A percentile compares a stretch with the other conserved stretches of the same genome.
Evolutionary conservation across 1,284 basidiomycete species (phyloP).

Genomic region (Pseudozyma sp.): DNA sequence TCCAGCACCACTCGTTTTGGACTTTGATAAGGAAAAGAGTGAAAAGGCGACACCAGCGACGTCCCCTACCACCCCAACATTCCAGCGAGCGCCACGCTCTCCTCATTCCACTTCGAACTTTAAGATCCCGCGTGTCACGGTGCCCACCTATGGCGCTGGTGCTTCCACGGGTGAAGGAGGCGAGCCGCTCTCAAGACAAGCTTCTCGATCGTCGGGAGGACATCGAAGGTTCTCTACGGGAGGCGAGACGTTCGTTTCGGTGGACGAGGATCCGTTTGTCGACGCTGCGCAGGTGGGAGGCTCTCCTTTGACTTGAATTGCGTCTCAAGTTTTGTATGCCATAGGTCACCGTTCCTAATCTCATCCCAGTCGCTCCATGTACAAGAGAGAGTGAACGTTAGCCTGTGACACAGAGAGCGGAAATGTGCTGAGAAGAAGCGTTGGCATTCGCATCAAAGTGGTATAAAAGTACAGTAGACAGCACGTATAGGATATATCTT

Average conservation of each 20-base stretch:
- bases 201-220: conserved; percentile 5
- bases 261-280: conserved; percentile 28
- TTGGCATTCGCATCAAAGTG: no score
- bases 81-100: neutral
- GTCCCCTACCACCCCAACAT: conserved; percentile 2
- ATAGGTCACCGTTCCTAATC: neutral
- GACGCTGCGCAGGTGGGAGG: conserved; percentile 19
- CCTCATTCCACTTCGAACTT: conserved; percentile 13
- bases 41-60: neutral
- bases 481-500: neutral
- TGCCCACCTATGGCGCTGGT: conserved; percentile 10
- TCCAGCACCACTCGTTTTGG: neutral
- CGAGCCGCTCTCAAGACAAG: neutral
- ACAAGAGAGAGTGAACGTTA: no score
- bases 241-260: conserved; percentile 11
- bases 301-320: neutral
- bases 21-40: neutral
- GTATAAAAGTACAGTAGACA: no score
- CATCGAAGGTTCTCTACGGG: conserved; percentile 1
- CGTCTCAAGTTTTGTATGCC: neutral
- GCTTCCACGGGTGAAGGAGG: neutral
- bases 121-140: conserved; percentile 25
- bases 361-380: no score
- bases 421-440: no score
- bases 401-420: no score